Base-by-base conservation (phyloP, 2,329 filamentous ascomycete genomes). In the Cercospora sp. region DNA sequence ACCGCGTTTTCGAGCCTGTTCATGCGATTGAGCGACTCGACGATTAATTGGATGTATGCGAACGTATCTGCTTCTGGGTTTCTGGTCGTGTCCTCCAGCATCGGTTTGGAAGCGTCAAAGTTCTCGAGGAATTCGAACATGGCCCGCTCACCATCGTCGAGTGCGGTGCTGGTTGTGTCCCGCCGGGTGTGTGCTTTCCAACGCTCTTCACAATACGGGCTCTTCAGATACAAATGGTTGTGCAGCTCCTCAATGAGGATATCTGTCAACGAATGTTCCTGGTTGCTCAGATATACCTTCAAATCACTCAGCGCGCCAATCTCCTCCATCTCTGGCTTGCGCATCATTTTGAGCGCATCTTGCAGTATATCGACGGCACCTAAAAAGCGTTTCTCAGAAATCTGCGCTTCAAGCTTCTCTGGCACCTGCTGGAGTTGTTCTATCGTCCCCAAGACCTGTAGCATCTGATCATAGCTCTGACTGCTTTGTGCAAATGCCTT, bases 221-320 rank as follows among this genome's bases (percentile, higher is more conserved):
- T 98, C 78, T 98, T 98, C 45, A 99, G 87, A 77, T 99, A 99
- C 3, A 99, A 85, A 80, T 99, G 95, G 78, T 96, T 95, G 77
- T 99, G 95, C 36, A 99, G 84, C 79, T 99, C 95, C 78, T 99
- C 95, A n/a, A 98, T 89, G 65, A 99, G 79, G 63, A 98, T 98
- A 76, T 99, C 95, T 76, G 94, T 94, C 70, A 99, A 82, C 0
- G 92, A 89, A 30, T 90, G 91, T 81, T 99, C 95, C 78, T 99
- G 96, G 76, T 97, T 98, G 67, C 89, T 89, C 67, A 99, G 88
- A 76, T 98, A 98, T 74, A 89, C 89, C 66, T 93, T 88, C 72
- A 99, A 81, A 74, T 99, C 95, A 66, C 87, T 89, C 74, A 99
- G 83, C 7, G 93, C 94, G 1, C 93, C 94, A 72, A 99, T 97